A percentile compares a stretch with the other conserved stretches of the same genome.
These are phyloP conservation scores for Amauroascus niger DNA, from an alignment of 2,329 filamentous ascomycete genomes.

Conservation along the genomic window DNA sequence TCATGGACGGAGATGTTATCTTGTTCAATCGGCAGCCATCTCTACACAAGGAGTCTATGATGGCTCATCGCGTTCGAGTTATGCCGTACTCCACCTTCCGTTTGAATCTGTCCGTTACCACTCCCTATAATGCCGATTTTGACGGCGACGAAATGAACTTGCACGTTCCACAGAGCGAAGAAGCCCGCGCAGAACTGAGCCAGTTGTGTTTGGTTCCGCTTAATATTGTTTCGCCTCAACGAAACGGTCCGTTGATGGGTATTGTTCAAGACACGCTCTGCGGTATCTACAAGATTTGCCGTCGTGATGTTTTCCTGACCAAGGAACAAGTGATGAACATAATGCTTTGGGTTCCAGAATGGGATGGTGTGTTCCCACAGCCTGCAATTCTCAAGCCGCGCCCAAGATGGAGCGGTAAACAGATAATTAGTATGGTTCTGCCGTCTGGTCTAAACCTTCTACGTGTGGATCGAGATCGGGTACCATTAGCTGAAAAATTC, in stretches of 20 bases:
- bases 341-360: conserved; percentile 93
- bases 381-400: conserved; percentile 90
- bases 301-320: conserved; percentile 80
- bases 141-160: conserved; percentile 99
- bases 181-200: conserved; percentile 87
- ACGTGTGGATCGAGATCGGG: conserved; percentile 53
- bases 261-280: conserved; percentile 97
- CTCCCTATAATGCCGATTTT: conserved; percentile 99
- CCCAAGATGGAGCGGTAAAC: conserved; percentile 95
- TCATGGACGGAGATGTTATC: conserved; percentile 93
- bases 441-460: conserved; percentile 74
- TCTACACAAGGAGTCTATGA: conserved; percentile 99
- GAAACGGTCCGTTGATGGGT: conserved; percentile 96
- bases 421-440: conserved; percentile 88
- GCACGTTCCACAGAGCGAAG: conserved; percentile 95
- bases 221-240: conserved; percentile 96
- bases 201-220: conserved; percentile 95
- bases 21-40: conserved; percentile 99
- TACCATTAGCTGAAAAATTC: conserved; percentile 44
- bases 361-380: conserved; percentile 88
- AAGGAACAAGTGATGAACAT: conserved; percentile 94
- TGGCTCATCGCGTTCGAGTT: conserved; percentile 93
- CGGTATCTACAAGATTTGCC: conserved; percentile 92
- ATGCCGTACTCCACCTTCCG: conserved; percentile 99
- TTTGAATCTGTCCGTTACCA: conserved; percentile 92